These are phyloP conservation scores for Prunella vulgaris DNA, from an alignment of 257 asterid species.

Conservation along the genomic window DNA sequence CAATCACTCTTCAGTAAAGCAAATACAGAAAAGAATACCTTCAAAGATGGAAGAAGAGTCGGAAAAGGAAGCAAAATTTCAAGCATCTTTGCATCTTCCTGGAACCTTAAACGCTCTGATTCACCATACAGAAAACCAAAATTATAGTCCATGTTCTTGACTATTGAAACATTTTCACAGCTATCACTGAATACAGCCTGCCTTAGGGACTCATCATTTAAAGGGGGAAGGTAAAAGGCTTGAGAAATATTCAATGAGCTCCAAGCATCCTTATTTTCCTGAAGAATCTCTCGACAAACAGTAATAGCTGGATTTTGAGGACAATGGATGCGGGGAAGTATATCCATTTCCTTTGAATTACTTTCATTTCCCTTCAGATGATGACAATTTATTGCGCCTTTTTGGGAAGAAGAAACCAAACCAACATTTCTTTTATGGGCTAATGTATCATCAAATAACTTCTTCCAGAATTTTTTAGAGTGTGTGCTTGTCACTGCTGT, in stretches of 20 bases:
- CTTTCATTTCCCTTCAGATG: constrained; percentile 23
- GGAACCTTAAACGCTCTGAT: constrained; percentile 43
- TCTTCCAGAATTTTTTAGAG: constrained; percentile 60
- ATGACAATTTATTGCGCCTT: constrained; percentile 20
- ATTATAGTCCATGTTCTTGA: constrained; percentile 50
- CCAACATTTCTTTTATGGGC: constrained; percentile 36
- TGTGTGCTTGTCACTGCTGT: constrained; percentile 23
- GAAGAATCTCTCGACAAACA: constrained; percentile 53
- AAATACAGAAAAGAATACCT: constrained; percentile 38
- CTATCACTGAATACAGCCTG: constrained; percentile 55
- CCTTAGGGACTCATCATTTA: constrained; percentile 76
- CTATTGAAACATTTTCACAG: constrained; percentile 28
- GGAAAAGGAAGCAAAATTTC: constrained; percentile 83
- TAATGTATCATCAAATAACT: constrained; percentile 54
- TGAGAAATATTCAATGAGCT: constrained; percentile 66
- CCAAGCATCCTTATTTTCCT: constrained; percentile 58
- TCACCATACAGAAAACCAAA: constrained; percentile 68
- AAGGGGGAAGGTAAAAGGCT: constrained; percentile 70
- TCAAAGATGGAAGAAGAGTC: constrained; percentile 82
- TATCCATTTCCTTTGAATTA: constrained; percentile 26
- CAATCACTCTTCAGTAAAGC: constrained; percentile 15
- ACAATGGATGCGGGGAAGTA: constrained; percentile 33
- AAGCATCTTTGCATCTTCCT: constrained; percentile 61
- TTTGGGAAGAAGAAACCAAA: constrained; percentile 19
- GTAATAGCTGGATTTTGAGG: constrained; percentile 82